Evolutionary conservation across 371 early-diverging fungal genomes (phyloP).

Genomic region (Fennellomyces sp.): DNA sequence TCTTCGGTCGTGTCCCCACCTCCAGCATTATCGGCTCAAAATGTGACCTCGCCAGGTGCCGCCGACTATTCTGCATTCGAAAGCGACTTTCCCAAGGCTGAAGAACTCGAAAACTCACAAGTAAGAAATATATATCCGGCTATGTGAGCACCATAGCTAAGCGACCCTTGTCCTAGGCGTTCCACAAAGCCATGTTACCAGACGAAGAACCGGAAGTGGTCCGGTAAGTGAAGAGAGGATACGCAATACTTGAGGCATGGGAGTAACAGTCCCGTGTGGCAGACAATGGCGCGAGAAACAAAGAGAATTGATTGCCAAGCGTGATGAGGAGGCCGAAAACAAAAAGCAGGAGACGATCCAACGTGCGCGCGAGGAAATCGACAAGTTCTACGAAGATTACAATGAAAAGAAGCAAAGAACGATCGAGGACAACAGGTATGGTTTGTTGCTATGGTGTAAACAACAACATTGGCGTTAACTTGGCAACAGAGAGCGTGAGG

Average conservation of each 20-base stretch:
- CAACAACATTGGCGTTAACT: no score
- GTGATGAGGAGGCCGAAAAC: constrained; percentile 71
- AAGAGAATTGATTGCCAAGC: constrained; percentile 68
- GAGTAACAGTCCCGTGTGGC: neutral
- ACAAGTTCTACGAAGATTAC: constrained; percentile 94
- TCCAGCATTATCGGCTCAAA: constrained; percentile 11
- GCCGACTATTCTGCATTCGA: constrained; percentile 42
- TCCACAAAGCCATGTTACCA: constrained; percentile 49
- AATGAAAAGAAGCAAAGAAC: constrained; percentile 86
- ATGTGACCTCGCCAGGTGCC: constrained; percentile 8
- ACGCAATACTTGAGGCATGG: neutral
- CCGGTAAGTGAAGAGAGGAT: constrained; percentile 34
- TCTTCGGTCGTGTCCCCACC: constrained; percentile 14
- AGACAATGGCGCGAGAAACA: constrained; percentile 88
- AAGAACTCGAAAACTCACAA: constrained; percentile 53
- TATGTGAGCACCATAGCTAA: neutral
- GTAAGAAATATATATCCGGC: constrained; percentile 18
- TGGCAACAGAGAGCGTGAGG: constrained; percentile 60
- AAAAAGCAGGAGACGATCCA: constrained; percentile 75
- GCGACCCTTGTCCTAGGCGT: constrained; percentile 28
- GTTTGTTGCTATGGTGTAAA: neutral
- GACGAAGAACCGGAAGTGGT: constrained; percentile 65
- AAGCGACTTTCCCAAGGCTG: constrained; percentile 44
- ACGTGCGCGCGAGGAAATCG: constrained; percentile 82
- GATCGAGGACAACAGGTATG: constrained; percentile 77